Base-by-base conservation (phyloP, 2,329 filamentous ascomycete species). In the Endothia cerciana region DNA sequence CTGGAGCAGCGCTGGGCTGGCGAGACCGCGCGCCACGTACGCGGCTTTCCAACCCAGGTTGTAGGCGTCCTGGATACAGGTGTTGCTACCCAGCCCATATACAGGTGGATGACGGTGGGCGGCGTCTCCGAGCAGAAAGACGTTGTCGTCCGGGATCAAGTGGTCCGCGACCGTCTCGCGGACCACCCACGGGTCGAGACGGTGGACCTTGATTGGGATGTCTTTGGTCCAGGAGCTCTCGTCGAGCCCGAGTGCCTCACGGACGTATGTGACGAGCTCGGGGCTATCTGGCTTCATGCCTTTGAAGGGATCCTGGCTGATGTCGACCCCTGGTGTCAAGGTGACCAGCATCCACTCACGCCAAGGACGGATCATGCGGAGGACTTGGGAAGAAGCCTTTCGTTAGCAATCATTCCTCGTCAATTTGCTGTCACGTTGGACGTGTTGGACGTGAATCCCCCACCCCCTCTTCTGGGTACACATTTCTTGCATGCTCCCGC, bases 281-380 rank as follows among this genome's bases (percentile, higher is more conserved):
- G 58, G 49, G 25, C 60, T 59, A 13, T 67, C 65, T 19, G 62
- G 49, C 38, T 41, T 28, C 19, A 67, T 5, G 15, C 28, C 57
- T 19, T 61, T 64, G 65, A 67, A 67, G 5, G 65, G 61, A 17
- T 67, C 49, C 63, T 83, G 77, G 6, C 60, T 62, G 60, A 82
- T 76, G 3, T 62, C 63, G n/a, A 36, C 15, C 13, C 61, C 65
- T 2, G 65, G 61, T 1, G 41, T 30, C 17, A 60, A 0, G 13
- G 55, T 77, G 22, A 84, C 74, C 4, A 85, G 70, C 63, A 83
- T 77, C 84, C 84, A 88, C 73, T 87, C 80, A 68, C 82, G 72
- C 85, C 85, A 88, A 0, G 85, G 81, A 73, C 83, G 84, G 15
- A 88, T 82, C 82, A 88, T 85, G 25, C 85, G 77, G 3, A 81